Evolutionary conservation across 805 yeast genomes (phyloP).

Genomic region (Huiozyma naganishii): DNA sequence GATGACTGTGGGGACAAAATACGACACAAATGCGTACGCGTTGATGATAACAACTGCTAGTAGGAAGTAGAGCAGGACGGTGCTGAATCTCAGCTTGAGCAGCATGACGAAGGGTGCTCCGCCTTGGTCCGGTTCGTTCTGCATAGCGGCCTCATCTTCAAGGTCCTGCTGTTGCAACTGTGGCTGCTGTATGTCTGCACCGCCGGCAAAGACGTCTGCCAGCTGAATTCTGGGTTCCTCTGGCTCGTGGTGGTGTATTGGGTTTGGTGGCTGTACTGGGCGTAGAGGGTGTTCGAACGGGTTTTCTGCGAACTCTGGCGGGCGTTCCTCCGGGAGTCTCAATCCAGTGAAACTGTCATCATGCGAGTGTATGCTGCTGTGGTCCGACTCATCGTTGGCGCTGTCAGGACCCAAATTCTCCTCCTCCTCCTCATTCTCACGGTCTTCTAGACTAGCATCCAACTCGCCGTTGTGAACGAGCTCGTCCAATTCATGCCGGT

Average conservation of each 20-base stretch:
- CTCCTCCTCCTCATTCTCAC: background rate
- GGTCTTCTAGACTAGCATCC: conserved; percentile 10
- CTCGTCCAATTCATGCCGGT: conserved; percentile 6
- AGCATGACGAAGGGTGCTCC: conserved; percentile 14
- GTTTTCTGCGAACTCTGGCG: background rate
- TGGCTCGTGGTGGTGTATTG: background rate
- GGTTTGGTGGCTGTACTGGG: conserved; percentile 10
- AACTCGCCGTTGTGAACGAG: conserved; percentile 24
- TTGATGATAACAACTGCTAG: conserved; percentile 25
- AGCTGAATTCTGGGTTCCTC: no score
- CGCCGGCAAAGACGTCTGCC: background rate
- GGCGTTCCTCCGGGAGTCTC: no score
- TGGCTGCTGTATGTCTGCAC: background rate
- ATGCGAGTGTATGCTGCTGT: no score
- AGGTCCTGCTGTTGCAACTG: background rate
- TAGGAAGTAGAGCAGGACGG: conserved; percentile 16
- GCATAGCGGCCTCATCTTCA: background rate
- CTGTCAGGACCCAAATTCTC: no score
- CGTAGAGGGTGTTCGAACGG: conserved; percentile 1
- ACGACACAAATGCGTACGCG: conserved; percentile 32
- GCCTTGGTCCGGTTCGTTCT: background rate
- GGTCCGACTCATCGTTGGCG: no score
- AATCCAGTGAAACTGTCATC: no score
- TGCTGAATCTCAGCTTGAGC: conserved; percentile 14
- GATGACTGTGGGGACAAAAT: conserved; percentile 37